A percentile compares a stretch with the other conserved stretches of the same genome.
Evolutionary conservation across 2,329 filamentous ascomycete species (phyloP).

Genomic region (Aspergillus sp.): DNA sequence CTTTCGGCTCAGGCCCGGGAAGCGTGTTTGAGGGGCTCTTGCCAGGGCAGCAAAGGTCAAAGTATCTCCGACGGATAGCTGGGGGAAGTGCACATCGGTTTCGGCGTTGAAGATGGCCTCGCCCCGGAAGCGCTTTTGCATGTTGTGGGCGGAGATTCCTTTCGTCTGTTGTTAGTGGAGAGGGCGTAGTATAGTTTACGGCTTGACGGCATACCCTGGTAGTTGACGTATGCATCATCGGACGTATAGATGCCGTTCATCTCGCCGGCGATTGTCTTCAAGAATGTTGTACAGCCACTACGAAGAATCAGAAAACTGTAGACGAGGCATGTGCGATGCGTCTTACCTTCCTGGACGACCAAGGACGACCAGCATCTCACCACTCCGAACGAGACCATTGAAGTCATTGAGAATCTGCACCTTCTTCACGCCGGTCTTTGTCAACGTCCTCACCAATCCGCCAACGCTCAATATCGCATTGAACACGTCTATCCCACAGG

Average conservation of each 20-base stretch:
- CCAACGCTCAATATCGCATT: slow-evolving; percentile 36
- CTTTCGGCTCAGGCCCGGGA: slow-evolving; percentile 41
- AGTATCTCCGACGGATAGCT: slow-evolving; percentile 74
- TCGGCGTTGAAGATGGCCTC: slow-evolving; percentile 87
- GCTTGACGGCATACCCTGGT: slow-evolving; percentile 52
- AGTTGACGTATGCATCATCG: slow-evolving; percentile 72
- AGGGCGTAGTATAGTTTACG: no score
- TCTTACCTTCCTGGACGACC: slow-evolving; percentile 45
- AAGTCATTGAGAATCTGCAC: slow-evolving; percentile 65
- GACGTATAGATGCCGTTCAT: slow-evolving; percentile 77
- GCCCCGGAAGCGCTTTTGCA: slow-evolving; percentile 72
- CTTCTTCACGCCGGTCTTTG: slow-evolving; percentile 40
- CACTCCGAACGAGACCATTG: slow-evolving; percentile 60
- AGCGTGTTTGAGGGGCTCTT: slow-evolving; percentile 46
- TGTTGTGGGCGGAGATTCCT: slow-evolving; percentile 31
- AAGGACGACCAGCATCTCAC: slow-evolving; percentile 59
- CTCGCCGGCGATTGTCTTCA: slow-evolving; percentile 83
- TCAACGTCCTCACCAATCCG: slow-evolving; percentile 31
- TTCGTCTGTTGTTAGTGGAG: no score
- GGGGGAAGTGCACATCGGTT: slow-evolving; percentile 79
- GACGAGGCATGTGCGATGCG: no score
- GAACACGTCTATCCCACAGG: slow-evolving; percentile 38
- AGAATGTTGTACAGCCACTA: slow-evolving; percentile 71
- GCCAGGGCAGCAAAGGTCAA: slow-evolving; percentile 77
- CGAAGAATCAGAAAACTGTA: no score